Percentiles rank a stretch among this genome's conserved stretches.
These are phyloP conservation scores for Solanum habrochaites DNA, from an alignment of 257 asterid species.

Conservation along the genomic window DNA sequence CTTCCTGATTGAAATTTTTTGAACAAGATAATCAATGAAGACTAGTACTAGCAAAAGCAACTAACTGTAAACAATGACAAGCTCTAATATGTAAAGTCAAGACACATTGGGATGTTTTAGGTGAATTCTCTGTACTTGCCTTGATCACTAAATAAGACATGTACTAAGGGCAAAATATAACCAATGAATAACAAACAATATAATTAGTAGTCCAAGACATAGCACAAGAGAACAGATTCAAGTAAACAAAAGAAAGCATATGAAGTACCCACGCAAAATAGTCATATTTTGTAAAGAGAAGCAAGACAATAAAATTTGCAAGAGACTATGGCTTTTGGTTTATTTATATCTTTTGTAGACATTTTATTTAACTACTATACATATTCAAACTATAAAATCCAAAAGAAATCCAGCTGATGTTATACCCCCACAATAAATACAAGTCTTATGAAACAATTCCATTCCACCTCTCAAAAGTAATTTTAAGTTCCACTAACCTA, in stretches of 20 bases:
- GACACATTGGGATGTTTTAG: not conserved
- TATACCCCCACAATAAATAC: not conserved
- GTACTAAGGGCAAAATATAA: not conserved
- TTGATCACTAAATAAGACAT: not conserved
- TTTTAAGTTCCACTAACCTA: not conserved
- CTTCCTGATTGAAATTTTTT: constrained; percentile 29
- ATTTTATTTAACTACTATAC: not conserved
- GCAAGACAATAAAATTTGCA: not conserved
- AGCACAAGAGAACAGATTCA: not conserved
- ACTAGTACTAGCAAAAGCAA: not conserved
- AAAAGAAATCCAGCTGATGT: not conserved
- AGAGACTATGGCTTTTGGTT: not conserved
- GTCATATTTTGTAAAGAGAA: not conserved
- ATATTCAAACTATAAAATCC: not conserved
- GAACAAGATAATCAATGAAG: not conserved
- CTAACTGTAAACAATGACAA: not conserved
- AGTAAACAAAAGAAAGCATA: not conserved
- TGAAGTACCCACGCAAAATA: not conserved
- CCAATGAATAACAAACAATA: not conserved
- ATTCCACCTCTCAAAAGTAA: not conserved
- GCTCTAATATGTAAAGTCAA: not conserved
- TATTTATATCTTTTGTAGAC: not conserved
- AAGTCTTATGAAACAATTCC: not conserved
- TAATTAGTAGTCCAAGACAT: not conserved
- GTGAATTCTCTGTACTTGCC: not conserved